Evolutionary conservation across 768 basidiomycete genomes (phyloP).

Genomic region (Pleurotus pulmonarius): DNA sequence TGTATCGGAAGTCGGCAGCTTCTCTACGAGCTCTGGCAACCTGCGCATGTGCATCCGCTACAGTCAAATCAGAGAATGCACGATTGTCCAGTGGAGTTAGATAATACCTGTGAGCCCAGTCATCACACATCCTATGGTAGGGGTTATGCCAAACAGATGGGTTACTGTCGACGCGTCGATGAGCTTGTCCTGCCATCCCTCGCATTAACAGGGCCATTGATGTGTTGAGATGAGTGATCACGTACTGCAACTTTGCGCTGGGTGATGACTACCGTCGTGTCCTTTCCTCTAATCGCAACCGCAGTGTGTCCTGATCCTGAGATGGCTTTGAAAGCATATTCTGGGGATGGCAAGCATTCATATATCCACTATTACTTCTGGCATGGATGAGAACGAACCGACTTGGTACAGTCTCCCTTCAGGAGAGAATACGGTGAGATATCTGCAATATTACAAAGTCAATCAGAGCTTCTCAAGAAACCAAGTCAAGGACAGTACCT

Average conservation of each 20-base stretch:
- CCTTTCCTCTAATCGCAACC: slow-evolving; percentile 88
- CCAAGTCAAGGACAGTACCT: slow-evolving; percentile 40
- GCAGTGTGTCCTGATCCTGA: slow-evolving; percentile 95
- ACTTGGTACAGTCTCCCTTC: slow-evolving; percentile 99
- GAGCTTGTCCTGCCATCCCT: slow-evolving; percentile 78
- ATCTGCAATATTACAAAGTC: slow-evolving; percentile 42
- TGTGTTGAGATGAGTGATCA: slow-evolving; percentile 13
- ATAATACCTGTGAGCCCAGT: slow-evolving; percentile 89
- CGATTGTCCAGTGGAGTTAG: background rate
- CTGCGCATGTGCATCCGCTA: slow-evolving; percentile 92
- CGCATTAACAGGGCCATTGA: background rate
- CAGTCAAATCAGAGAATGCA: background rate
- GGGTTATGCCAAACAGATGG: slow-evolving; percentile 94
- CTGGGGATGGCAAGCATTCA: slow-evolving; percentile 33
- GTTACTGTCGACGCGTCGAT: slow-evolving; percentile 92
- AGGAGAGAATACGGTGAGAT: slow-evolving; percentile 95
- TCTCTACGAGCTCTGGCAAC: slow-evolving; percentile 82
- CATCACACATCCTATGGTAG: slow-evolving; percentile 96
- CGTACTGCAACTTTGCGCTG: slow-evolving; percentile 97
- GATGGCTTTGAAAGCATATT: slow-evolving; percentile 99
- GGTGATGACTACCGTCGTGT: slow-evolving; percentile 93
- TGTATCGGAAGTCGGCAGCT: slow-evolving; percentile 91
- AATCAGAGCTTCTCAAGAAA: slow-evolving; percentile 1
- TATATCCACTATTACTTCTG: slow-evolving; percentile 11
- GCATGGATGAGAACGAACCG: slow-evolving; percentile 50